Conservation (phyloP, 2,329 filamentous ascomycete genomes). For the Coniella lustricola region DNA sequence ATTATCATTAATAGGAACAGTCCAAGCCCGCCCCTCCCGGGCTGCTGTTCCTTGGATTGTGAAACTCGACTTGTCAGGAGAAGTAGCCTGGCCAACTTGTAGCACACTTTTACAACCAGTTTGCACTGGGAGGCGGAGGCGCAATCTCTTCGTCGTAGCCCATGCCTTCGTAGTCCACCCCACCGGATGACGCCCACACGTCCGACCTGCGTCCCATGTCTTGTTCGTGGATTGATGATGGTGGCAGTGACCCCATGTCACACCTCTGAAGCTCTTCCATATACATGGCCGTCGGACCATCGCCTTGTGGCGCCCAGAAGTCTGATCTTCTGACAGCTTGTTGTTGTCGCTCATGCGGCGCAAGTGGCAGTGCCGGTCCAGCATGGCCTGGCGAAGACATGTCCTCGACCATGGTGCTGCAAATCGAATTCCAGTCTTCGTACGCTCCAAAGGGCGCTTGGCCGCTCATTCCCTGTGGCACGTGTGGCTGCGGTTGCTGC, state of each 20-base stretch:
- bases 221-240: conserved; percentile 1
- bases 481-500: conserved; percentile 2
- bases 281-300: conserved; percentile 11
- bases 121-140: conserved; percentile 6
- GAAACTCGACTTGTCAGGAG: too few species aligned
- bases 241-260: conserved; percentile 7
- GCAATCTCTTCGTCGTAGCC: conserved; percentile 14
- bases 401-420: conserved; percentile 15
- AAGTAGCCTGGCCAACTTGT: too few species aligned
- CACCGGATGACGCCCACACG: conserved; percentile 9
- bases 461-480: background rate
- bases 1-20: conserved; percentile 11
- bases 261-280: conserved; percentile 14
- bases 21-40: background rate
- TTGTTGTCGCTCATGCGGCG: conserved; percentile 12
- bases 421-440: conserved; percentile 15
- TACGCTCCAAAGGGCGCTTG: conserved; percentile 11
- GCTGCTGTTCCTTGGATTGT: too few species aligned
- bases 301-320: conserved; percentile 10
- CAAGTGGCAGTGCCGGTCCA: conserved; percentile 9
- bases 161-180: conserved; percentile 13
- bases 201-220: conserved; percentile 3
- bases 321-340: conserved; percentile 9
- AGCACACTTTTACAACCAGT: conserved; percentile 8
- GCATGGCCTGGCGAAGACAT: conserved; percentile 6